Conservation (phyloP, 257 asterid species). For the Linaria vulgaris region DNA sequence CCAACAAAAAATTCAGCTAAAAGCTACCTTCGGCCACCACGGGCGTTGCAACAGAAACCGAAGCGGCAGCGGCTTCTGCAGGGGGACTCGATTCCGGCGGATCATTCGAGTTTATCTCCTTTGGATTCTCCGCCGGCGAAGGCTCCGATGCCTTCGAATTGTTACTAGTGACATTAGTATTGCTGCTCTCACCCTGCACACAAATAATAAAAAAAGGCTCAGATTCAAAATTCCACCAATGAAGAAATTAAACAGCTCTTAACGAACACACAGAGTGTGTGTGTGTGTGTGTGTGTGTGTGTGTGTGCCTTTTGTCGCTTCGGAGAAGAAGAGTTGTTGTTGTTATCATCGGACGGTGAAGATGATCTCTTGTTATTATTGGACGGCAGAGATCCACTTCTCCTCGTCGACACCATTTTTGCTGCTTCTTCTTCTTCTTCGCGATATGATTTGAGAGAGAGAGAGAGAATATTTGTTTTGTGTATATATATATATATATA, state of each 20-base stretch:
- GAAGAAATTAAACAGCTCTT: too few species aligned
- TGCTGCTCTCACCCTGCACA: conserved; percentile 49
- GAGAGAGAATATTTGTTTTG: too few species aligned
- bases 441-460: too few species aligned
- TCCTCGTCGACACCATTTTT: conserved; percentile 84
- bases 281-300: conserved; percentile 23
- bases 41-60: conserved; percentile 28
- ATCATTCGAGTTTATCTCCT: conserved; percentile 52
- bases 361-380: conserved; percentile 70
- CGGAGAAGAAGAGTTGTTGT: conserved; percentile 60
- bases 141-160: conserved; percentile 49
- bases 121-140: conserved; percentile 55
- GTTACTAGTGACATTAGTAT: conserved; percentile 20
- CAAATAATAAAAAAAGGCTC: conserved; percentile 26
- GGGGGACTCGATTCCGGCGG: conserved; percentile 34
- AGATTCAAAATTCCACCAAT: conserved; percentile 27
- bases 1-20: not conserved
- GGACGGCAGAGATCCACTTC: conserved; percentile 92
- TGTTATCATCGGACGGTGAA: conserved; percentile 58
- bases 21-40: conserved; percentile 31
- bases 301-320: conserved; percentile 73
- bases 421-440: too few species aligned
- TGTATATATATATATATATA: too few species aligned
- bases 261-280: conserved; percentile 23
- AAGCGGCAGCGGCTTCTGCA: conserved; percentile 6